These are phyloP conservation scores for Boletus pseudo-olivaceus DNA, from an alignment of 768 basidiomycete genomes.

Conservation along the genomic window DNA sequence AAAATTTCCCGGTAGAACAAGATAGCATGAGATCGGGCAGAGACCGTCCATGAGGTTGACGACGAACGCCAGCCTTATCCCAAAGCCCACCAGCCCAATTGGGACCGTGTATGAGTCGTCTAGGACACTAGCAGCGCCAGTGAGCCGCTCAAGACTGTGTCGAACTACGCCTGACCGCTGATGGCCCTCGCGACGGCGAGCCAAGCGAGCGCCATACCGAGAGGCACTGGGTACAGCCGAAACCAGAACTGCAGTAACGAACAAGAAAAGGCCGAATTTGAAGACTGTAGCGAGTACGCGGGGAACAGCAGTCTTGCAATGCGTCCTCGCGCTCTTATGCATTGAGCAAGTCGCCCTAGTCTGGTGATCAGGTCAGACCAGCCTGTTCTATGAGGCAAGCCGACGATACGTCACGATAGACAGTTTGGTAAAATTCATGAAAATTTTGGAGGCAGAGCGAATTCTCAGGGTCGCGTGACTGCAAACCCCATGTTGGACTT, in stretches of 20 bases:
- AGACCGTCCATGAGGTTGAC: background rate
- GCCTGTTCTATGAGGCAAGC: too few species aligned
- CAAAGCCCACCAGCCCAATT: too few species aligned
- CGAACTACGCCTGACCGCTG: background rate
- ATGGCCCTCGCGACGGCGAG: background rate
- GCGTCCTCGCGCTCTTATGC: background rate
- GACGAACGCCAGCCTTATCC: background rate
- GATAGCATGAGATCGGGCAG: background rate
- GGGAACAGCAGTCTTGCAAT: background rate
- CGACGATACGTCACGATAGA: too few species aligned
- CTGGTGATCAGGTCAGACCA: too few species aligned
- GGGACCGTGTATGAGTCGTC: too few species aligned
- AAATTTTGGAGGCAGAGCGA: too few species aligned
- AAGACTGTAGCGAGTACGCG: background rate
- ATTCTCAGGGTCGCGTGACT: too few species aligned
- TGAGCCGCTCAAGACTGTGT: background rate
- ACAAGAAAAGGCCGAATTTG: background rate
- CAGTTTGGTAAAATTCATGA: too few species aligned
- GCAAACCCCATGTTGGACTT: too few species aligned
- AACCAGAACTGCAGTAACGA: background rate
- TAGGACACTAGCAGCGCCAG: too few species aligned
- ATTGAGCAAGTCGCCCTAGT: background rate
- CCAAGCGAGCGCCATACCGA: background rate
- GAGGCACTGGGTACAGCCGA: background rate
- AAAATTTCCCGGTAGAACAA: conserved; percentile 2